These are phyloP conservation scores for Pseudogymnoascus sp. DNA, from an alignment of 2,329 filamentous ascomycete genomes.

Conservation along the genomic window DNA sequence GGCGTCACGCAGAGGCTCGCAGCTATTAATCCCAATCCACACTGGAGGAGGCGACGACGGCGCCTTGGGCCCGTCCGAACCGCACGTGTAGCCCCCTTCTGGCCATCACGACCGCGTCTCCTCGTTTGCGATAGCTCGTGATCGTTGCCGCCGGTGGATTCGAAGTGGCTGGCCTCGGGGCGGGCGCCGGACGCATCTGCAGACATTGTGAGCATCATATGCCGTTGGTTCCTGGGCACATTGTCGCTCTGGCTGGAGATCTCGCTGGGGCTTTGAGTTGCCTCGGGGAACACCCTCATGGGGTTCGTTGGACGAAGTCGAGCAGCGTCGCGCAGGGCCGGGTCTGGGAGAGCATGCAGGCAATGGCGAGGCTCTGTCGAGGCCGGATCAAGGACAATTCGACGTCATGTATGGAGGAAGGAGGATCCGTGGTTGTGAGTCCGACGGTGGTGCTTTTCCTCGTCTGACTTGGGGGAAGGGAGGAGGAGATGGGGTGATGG, in stretches of 20 bases:
- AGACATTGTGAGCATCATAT: slow-evolving; percentile 1
- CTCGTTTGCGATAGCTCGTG: not conserved
- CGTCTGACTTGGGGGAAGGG: not conserved
- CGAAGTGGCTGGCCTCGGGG: not conserved
- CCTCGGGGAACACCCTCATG: not conserved
- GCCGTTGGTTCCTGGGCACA: not conserved
- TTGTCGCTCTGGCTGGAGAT: not conserved
- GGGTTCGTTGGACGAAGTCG: not conserved
- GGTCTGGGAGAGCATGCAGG: slow-evolving; percentile 2
- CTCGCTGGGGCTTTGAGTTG: not conserved
- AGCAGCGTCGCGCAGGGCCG: slow-evolving; percentile 2
- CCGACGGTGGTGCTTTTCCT: not conserved
- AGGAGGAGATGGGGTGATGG: not conserved
- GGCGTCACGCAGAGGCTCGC: slow-evolving; percentile 29
- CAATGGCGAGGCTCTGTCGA: slow-evolving; percentile 4
- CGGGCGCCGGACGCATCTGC: not conserved
- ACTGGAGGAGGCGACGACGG: not conserved
- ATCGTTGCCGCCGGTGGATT: not conserved
- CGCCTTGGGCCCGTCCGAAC: not conserved
- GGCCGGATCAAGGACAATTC: slow-evolving; percentile 2
- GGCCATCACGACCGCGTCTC: not conserved
- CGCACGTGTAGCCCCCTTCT: not conserved
- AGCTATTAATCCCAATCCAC: slow-evolving; percentile 15
- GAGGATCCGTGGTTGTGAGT: not conserved
- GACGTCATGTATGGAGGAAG: not conserved